These are phyloP conservation scores for Xylariales sp. DNA, from an alignment of 2,329 filamentous ascomycete species.

Conservation along the genomic window DNA sequence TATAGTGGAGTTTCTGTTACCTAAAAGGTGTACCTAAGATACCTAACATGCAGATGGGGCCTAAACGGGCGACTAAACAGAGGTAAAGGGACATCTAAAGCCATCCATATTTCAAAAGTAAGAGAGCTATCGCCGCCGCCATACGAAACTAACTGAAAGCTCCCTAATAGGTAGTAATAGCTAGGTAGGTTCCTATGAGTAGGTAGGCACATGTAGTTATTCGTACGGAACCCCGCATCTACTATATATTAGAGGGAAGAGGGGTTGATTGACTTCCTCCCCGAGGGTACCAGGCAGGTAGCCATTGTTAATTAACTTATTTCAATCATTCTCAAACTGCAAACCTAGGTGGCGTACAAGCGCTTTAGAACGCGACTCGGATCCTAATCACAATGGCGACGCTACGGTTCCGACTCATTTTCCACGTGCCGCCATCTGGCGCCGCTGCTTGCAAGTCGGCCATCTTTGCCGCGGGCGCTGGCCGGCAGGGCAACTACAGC, in stretches of 20 bases:
- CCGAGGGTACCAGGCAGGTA: neutral
- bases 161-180: neutral
- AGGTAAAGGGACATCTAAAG: too few relatives aligned
- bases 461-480: conserved; percentile 69
- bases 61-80: too few relatives aligned
- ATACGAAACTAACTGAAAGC: neutral
- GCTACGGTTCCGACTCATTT: conserved; percentile 57
- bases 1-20: too few relatives aligned
- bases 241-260: neutral
- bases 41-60: too few relatives aligned
- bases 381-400: conserved; percentile 25
- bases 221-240: conserved; percentile 7
- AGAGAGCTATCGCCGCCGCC: neutral
- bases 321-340: neutral
- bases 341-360: neutral
- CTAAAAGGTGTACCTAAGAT: too few relatives aligned
- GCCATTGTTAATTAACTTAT: neutral
- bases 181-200: too few relatives aligned
- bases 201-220: neutral
- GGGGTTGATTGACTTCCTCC: neutral
- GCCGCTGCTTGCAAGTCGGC: conserved; percentile 65
- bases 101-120: too few relatives aligned
- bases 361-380: neutral
- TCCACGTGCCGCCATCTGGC: conserved; percentile 59
- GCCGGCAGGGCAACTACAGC: conserved; percentile 64